Evolutionary conservation across 108 stramenopile genomes (phyloP).

Genomic region (Fragilaria radians): DNA sequence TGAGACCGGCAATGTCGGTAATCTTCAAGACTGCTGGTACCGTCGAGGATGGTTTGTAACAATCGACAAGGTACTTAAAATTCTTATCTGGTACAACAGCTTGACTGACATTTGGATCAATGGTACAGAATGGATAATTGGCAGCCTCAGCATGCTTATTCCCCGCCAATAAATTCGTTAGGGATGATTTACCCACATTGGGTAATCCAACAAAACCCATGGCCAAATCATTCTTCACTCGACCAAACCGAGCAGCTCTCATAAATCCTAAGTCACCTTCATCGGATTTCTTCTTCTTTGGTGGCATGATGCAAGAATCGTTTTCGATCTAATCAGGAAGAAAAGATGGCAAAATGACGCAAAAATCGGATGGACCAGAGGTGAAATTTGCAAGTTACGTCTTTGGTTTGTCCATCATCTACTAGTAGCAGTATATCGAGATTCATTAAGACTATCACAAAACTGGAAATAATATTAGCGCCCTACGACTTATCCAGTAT

Average conservation of each 20-base stretch:
- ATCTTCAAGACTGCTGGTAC: conserved; percentile 94
- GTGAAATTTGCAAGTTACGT: too few relatives aligned
- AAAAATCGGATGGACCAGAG: too few relatives aligned
- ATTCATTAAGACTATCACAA: too few relatives aligned
- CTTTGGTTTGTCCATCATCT: too few relatives aligned
- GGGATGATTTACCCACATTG: conserved; percentile 95
- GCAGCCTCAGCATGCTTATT: conserved; percentile 82
- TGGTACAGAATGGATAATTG: conserved; percentile 93
- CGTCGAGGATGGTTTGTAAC: conserved; percentile 74
- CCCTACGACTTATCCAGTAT: too few relatives aligned
- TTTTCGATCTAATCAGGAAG: too few relatives aligned
- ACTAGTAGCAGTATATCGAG: too few relatives aligned
- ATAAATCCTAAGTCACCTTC: conserved; percentile 56
- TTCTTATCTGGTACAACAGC: conserved; percentile 96
- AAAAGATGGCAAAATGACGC: too few relatives aligned
- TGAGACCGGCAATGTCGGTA: conserved; percentile 99
- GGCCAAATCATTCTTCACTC: conserved; percentile 81
- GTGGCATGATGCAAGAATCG: conserved; percentile 81
- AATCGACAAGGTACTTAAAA: conserved; percentile 91
- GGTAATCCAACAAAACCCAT: conserved; percentile 95
- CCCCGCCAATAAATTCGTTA: conserved; percentile 87
- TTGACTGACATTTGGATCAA: conserved; percentile 97
- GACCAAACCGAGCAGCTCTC: conserved; percentile 86
- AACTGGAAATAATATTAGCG: too few relatives aligned
- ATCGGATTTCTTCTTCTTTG: conserved; percentile 70